Evolutionary conservation across 2,329 filamentous ascomycete species (phyloP).

Genomic region (Pyrenochaeta sp.): DNA sequence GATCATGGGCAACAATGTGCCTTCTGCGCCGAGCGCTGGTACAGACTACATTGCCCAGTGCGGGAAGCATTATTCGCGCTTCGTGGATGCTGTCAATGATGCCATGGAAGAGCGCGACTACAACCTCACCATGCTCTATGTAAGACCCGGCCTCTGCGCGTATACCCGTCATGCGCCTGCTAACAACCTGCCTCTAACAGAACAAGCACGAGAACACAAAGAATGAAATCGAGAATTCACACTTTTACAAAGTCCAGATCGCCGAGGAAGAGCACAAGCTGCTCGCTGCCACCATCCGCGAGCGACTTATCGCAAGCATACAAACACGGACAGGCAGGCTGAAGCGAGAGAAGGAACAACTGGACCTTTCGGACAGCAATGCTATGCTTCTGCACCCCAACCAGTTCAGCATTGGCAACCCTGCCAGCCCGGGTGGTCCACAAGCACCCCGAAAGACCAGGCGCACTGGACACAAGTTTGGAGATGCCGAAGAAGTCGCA

Average conservation of each 20-base stretch:
- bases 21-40: slow-evolving; percentile 62
- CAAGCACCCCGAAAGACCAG: slow-evolving; percentile 70
- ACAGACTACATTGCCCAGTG: slow-evolving; percentile 72
- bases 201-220: slow-evolving; percentile 65
- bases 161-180: slow-evolving; percentile 4
- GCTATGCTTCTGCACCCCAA: slow-evolving; percentile 71
- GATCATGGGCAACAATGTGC: slow-evolving; percentile 53
- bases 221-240: slow-evolving; percentile 64
- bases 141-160: slow-evolving; percentile 54
- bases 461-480: slow-evolving; percentile 65
- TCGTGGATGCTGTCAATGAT: slow-evolving; percentile 86
- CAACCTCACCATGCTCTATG: slow-evolving; percentile 81
- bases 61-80: slow-evolving; percentile 84
- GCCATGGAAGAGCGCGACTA: slow-evolving; percentile 87
- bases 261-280: slow-evolving; percentile 70
- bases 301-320: slow-evolving; percentile 67
- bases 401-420: slow-evolving; percentile 72
- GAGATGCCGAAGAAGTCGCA: slow-evolving; percentile 58
- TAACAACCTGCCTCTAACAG: slow-evolving; percentile 48
- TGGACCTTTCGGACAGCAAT: slow-evolving; percentile 72
- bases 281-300: slow-evolving; percentile 66
- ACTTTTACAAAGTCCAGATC: slow-evolving; percentile 67
- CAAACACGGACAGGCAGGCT: slow-evolving; percentile 65
- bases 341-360: slow-evolving; percentile 71
- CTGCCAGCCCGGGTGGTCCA: slow-evolving; percentile 68